Evolutionary conservation across 2,329 filamentous ascomycete species (phyloP), one percentile per base, ranked within the genome.

Genomic region (Phialophora tarda): DNA sequence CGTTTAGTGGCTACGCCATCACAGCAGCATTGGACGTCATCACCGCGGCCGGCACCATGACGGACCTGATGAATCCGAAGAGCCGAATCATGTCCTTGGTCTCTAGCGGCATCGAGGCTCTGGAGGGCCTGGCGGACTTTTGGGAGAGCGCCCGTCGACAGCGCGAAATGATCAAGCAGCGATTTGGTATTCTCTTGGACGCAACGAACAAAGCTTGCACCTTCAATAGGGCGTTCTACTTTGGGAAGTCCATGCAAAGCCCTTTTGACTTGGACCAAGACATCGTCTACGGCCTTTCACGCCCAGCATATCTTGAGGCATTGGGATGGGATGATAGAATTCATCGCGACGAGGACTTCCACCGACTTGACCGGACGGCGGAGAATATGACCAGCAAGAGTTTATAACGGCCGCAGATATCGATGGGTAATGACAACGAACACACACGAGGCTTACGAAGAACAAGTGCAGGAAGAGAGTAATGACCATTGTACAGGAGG

Each of bases 21-120:
- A 79, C 88, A 38, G 83, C 87, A 56, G 88, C 89, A 0, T 81
- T 89, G 38, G 90, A 92, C 71, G 85, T 91, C 1, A 80, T 91
- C 63, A 86, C 86, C 12, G 85, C 88, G 0, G 85, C 84, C 4
- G 86, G 88, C 1, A 74, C 81, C 0, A 75, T 88, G 6, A 77
- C 81, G 0, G 80, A 83, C 12, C 74, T 91, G 11, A 75, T 82
- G 1, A 78, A 80, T 11, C 23, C 57, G 5, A 41, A 65, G 34
- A 67, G 67, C 24, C 21, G 48, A 55, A 51, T 85, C 28, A 81
- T 90, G 44, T 81, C 84, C 10, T 81, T 83, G 11, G 82, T 90
- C 58, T 77, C 79, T 21, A 81, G 83, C 34, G 85, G 84, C 0
- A 76, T 86, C 41, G 79, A 81, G 7, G 82, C 85, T 12, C 77